Evolutionary conservation across 352 stramenopile species (phyloP).

Genomic region (Pilasporangium apinafurcum): DNA sequence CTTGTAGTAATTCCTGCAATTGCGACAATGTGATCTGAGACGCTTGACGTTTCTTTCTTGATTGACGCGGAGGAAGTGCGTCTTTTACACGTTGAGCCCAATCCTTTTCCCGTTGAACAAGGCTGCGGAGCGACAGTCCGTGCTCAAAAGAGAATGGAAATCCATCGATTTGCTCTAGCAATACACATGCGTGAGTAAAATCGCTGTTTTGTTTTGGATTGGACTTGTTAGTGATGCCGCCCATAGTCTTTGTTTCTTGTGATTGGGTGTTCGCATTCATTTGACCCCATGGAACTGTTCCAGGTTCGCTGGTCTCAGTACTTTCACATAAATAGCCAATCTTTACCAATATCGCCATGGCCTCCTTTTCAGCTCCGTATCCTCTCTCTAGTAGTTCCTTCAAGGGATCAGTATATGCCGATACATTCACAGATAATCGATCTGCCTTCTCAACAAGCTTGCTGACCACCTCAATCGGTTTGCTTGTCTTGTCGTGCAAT

Average conservation of each 20-base stretch:
- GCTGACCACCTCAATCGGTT: constrained; percentile 54
- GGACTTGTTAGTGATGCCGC: no score
- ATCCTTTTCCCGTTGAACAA: constrained; percentile 49
- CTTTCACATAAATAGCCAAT: constrained; percentile 37
- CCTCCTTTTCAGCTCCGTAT: constrained; percentile 38
- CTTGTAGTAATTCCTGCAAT: constrained; percentile 40
- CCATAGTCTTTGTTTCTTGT: no score
- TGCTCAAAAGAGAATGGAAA: constrained; percentile 78
- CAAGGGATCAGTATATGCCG: constrained; percentile 49
- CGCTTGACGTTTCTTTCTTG: constrained; percentile 74
- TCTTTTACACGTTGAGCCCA: constrained; percentile 71
- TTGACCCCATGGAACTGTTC: no score
- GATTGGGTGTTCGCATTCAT: no score
- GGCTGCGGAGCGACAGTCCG: constrained; percentile 38
- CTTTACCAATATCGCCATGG: constrained; percentile 36
- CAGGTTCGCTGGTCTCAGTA: background rate
- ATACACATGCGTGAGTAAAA: constrained; percentile 35
- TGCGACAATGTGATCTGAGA: constrained; percentile 53
- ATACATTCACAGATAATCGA: constrained; percentile 51
- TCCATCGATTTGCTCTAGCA: constrained; percentile 60
- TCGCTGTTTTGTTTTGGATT: constrained; percentile 25
- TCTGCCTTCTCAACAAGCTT: constrained; percentile 68
- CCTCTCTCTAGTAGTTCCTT: constrained; percentile 49
- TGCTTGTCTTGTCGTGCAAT: constrained; percentile 48
- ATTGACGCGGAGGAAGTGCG: constrained; percentile 70